Conservation (phyloP, 2,329 filamentous ascomycete species). For the Chalara sp. region DNA sequence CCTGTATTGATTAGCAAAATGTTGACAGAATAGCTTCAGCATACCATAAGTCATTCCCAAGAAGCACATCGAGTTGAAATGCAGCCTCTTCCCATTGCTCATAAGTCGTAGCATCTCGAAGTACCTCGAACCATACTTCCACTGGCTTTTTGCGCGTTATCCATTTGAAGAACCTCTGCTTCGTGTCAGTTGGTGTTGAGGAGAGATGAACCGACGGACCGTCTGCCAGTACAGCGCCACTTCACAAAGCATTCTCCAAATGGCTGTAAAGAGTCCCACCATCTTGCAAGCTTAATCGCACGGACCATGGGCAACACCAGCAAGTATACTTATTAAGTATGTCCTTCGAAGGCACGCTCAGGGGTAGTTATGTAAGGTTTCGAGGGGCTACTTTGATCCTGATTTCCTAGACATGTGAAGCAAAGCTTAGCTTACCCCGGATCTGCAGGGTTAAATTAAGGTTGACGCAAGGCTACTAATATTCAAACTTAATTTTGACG, state of each 20-base stretch:
- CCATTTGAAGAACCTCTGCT: conserved; percentile 62
- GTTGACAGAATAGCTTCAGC: neutral
- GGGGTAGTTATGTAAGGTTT: neutral
- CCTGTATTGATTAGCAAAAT: conserved; percentile 41
- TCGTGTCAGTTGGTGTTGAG: too few species aligned
- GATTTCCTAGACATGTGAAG: conserved; percentile 6
- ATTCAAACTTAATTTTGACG: too few species aligned
- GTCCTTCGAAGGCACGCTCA: neutral
- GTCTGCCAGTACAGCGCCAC: conserved; percentile 56
- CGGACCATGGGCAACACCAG: neutral
- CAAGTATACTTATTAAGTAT: neutral
- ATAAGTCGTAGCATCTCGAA: conserved; percentile 62
- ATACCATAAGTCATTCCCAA: conserved; percentile 77
- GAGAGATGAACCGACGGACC: conserved; percentile 30
- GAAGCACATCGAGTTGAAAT: conserved; percentile 70
- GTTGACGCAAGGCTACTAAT: too few species aligned
- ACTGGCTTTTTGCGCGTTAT: conserved; percentile 57
- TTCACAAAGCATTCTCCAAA: conserved; percentile 54
- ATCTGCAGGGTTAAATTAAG: conserved; percentile 1
- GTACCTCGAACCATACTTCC: conserved; percentile 57
- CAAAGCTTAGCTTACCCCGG: conserved; percentile 5
- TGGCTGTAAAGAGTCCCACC: conserved; percentile 28
- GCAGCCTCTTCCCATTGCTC: conserved; percentile 87
- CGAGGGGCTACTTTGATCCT: neutral
- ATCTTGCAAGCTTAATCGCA: conserved; percentile 13